A percentile compares a stretch with the other conserved stretches of the same genome.
These are phyloP conservation scores for Lipomyces starkeyi DNA, from an alignment of 805 yeast genomes.

Conservation along the genomic window DNA sequence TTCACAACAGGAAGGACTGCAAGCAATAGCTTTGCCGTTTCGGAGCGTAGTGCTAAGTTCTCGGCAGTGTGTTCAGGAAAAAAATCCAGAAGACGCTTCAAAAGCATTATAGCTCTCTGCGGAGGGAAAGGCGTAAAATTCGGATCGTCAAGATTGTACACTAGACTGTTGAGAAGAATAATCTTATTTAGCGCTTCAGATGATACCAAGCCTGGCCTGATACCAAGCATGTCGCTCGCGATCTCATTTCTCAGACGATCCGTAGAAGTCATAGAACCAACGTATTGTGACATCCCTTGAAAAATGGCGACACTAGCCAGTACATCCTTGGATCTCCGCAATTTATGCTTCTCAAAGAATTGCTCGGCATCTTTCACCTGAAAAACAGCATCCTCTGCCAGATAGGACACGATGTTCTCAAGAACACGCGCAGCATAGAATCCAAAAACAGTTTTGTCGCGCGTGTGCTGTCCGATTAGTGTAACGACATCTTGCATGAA, in stretches of 20 bases:
- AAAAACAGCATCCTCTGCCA: conserved; percentile 24
- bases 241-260: conserved; percentile 63
- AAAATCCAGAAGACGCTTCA: conserved; percentile 62
- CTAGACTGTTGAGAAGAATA: conserved; percentile 54
- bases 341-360: conserved; percentile 19
- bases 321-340: conserved; percentile 25
- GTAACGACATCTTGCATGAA: conserved; percentile 26
- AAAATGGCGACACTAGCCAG: conserved; percentile 25
- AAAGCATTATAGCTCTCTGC: conserved; percentile 68
- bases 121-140: conserved; percentile 58
- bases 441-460: conserved; percentile 4
- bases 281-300: conserved; percentile 45
- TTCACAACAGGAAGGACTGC: conserved; percentile 37
- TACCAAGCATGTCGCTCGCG: conserved; percentile 70
- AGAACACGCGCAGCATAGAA: conserved; percentile 33
- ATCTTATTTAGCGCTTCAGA: conserved; percentile 55
- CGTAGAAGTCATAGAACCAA: conserved; percentile 49
- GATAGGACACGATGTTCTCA: conserved; percentile 14
- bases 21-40: conserved; percentile 43
- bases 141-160: conserved; percentile 45
- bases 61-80: conserved; percentile 40
- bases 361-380: conserved; percentile 25
- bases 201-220: conserved; percentile 52
- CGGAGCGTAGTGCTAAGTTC: conserved; percentile 24
- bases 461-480: conserved; percentile 10